Base-by-base conservation (phyloP, 371 early-diverging fungal genomes). In the Rhizopus stolonifer region DNA sequence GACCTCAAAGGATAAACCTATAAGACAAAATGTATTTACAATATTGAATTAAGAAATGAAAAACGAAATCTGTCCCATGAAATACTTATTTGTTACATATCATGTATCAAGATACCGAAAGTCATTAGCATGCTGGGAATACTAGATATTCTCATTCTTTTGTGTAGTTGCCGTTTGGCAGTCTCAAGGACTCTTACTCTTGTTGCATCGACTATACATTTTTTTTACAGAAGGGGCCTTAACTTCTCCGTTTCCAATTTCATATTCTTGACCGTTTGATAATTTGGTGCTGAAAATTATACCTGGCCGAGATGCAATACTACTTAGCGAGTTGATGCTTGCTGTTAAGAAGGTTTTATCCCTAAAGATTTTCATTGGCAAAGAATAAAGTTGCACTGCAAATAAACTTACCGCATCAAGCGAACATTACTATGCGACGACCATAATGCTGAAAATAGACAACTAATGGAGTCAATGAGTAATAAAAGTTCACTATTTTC, bases 401-500 rank as follows among this genome's bases (percentile, higher is more conserved):
- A 18, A 42, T 42, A 42, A 42, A 15, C 42, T 42, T 21, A 42
- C 42, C 22, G 21, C 4, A 3, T 24, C 42, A 42, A 42, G 21
- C 42, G 23, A 42, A 42, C 42, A 1, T 1, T 21, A 42, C 42
- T 21, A 21, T 42, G 42, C 1, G 42, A 42, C 1, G 42, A 42
- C 42, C 42, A 18, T 42, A 38, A 38, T 38, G 38, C 8, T 38
- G 38, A 38, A 38, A 38, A 38, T 38, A 38, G 38, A 38, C 38
- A 38, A 38, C 38, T 38, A 38, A 38, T 38, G 1, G 38, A 38
- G 3, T 38, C 38, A 38, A 38, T 38, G 3, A 38, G 38, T n/a
- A 38, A n/a, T 38, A n/a, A 38, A n/a, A 38, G 38, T 38, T 38
- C 38, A 38, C 38, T 38, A 38, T 38, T n/a, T 38, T 38, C 38